Base-by-base conservation (phyloP, 2,329 filamentous ascomycete species). In the Scedosporium dehoogii region DNA sequence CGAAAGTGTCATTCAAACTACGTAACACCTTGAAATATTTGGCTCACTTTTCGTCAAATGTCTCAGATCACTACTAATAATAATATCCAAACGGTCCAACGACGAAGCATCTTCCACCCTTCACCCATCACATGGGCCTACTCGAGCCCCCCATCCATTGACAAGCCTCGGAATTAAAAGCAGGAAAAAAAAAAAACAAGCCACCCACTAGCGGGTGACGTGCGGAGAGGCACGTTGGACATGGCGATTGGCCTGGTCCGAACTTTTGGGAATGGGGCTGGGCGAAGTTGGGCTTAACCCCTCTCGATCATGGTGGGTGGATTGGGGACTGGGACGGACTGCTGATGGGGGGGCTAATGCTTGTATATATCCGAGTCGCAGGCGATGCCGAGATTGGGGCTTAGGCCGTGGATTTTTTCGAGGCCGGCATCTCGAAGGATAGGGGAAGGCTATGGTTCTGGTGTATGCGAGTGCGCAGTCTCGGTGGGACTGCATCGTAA, bases 21-120 rank as follows among this genome's bases (percentile, higher is more conserved):
- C 42, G 42, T 33, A 51, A 60, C 18, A n/a, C 41, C 48, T 10
- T 53, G 10, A 53, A 51, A 60, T 29, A 29, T 25, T 60, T 48
- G 42, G 42, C 58, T 25, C 41, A 29, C 23, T 25, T 60, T 51
- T n/a, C 23, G 42, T 60, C 42, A 60, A 51, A 51, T 60, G 58
- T 60, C 58, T 60, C 58, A 51, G 42, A 33, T 51, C 14, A 48
- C 57, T 42, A 27, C 33, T 44, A 44, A 44, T 46, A 23, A 53
- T 53, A 53, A 33, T 58, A n/a, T 23, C 21, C 27, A 29, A 29
- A 29, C 27, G 4, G 27, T 6, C 27, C 27, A 29, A 29, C 27
- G 27, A 29, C 27, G 27, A 29, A 29, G 27, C 27, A 29, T 29
- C 27, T 29, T 29, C 27, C 27, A 29, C 27, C 27, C 27, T 29